A percentile compares a stretch with the other conserved stretches of the same genome.
These are phyloP conservation scores for Tribonema minus DNA, from an alignment of 108 stramenopile genomes.

Conservation along the genomic window DNA sequence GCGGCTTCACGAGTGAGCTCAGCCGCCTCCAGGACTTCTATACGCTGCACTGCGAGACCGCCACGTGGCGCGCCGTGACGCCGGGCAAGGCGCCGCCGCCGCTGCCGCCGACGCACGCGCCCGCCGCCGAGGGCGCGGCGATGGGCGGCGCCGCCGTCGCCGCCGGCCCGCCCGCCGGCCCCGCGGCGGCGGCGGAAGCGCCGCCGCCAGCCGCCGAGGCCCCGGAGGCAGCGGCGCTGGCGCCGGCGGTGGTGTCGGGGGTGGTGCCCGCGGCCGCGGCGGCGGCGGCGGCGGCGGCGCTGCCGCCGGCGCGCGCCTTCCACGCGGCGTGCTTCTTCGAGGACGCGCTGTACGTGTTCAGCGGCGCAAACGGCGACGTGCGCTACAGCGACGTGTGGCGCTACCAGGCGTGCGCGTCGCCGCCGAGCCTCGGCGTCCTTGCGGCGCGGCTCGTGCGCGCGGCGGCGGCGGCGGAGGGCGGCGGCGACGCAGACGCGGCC, in stretches of 20 bases:
- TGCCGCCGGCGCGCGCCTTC: constrained; percentile 32
- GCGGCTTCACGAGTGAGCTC: constrained; percentile 27
- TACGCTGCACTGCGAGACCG: constrained; percentile 19
- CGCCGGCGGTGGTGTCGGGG: too few relatives aligned
- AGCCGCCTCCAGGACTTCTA: constrained; percentile 24
- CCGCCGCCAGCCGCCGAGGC: too few relatives aligned
- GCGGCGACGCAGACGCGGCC: too few relatives aligned
- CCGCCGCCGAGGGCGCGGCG: too few relatives aligned
- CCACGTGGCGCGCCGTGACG: constrained; percentile 2
- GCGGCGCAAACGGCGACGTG: constrained; percentile 25
- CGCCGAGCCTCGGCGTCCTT: constrained; percentile 21
- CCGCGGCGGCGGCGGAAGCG: too few relatives aligned
- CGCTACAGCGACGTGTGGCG: constrained; percentile 38
- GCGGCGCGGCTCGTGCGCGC: too few relatives aligned
- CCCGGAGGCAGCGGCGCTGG: too few relatives aligned
- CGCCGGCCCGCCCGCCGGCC: too few relatives aligned
- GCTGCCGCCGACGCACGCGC: too few relatives aligned
- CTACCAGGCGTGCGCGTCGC: constrained; percentile 18
- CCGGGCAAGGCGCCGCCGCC: neutral
- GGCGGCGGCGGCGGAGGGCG: too few relatives aligned
- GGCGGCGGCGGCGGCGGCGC: neutral
- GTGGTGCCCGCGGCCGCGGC: neutral
- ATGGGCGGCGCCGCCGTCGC: too few relatives aligned
- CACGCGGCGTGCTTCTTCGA: constrained; percentile 25
- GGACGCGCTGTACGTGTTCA: constrained; percentile 30